phyloP scores from a whole-genome alignment of 257 asterid genomes.

The Lantana camara region DNA sequence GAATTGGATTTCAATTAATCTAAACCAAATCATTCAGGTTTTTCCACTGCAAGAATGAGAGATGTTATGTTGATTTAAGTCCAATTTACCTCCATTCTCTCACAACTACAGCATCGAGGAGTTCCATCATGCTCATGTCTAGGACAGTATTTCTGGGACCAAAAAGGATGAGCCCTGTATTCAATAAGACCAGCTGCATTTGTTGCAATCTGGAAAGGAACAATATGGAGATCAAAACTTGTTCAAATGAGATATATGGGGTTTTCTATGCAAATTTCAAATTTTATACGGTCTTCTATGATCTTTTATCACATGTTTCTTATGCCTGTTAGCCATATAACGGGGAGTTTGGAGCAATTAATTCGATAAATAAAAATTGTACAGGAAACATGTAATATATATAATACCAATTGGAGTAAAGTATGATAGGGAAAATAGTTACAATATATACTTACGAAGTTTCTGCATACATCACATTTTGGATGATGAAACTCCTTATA shows the following conservation, averaged over 20 bases:
- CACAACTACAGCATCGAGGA: slow-evolving; percentile 97
- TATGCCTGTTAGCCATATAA: too few species aligned
- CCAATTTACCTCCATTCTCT: slow-evolving; percentile 82
- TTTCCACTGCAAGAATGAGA: background rate
- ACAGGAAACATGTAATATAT: background rate
- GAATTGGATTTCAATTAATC: slow-evolving; percentile 1
- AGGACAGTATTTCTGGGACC: slow-evolving; percentile 99
- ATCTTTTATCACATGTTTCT: too few species aligned
- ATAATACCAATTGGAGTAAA: background rate
- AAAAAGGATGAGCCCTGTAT: slow-evolving; percentile 92
- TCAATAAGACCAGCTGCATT: slow-evolving; percentile 93
- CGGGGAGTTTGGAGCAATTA: too few species aligned
- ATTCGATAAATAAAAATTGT: slow-evolving; percentile 12
- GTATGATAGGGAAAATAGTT: background rate
- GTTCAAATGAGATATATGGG: too few species aligned
- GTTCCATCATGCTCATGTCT: slow-evolving; percentile 95
- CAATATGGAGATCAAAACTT: slow-evolving; percentile 9
- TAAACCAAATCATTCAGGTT: background rate
- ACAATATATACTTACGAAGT: slow-evolving; percentile 63
- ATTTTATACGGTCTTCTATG: too few species aligned
- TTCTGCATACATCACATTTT: slow-evolving; percentile 88
- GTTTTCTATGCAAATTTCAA: too few species aligned
- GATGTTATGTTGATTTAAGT: background rate
- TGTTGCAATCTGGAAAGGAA: slow-evolving; percentile 73
- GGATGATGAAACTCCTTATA: slow-evolving; percentile 94